A percentile compares a stretch with the other conserved stretches of the same genome.
phyloP scores from a whole-genome alignment of 495 filamentous ascomycete species.

The Penicillium pancosmium region DNA sequence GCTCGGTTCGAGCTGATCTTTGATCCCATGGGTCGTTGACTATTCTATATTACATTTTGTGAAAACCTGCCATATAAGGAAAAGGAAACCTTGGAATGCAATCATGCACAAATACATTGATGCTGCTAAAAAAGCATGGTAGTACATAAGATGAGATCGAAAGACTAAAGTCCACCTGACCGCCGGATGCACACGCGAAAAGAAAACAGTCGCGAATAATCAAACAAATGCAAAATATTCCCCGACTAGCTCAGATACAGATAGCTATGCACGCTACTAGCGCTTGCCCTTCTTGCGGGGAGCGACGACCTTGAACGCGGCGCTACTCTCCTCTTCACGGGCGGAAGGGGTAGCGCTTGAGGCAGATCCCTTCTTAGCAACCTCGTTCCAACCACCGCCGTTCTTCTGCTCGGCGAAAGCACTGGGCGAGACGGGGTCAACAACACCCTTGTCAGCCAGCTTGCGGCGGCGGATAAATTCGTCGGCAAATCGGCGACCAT shows the following conservation, averaged over 20 bases:
- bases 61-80: background rate
- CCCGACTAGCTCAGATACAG: background rate
- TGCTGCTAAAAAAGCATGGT: background rate
- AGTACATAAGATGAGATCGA: background rate
- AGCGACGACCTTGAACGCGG: slow-evolving; percentile 85
- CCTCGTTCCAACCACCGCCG: slow-evolving; percentile 89
- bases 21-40: too few relatives aligned
- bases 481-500: slow-evolving; percentile 88
- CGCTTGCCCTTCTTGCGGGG: slow-evolving; percentile 92
- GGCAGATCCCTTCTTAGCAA: slow-evolving; percentile 81
- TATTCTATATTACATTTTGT: background rate
- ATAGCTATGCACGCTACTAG: slow-evolving; percentile 35
- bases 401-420: slow-evolving; percentile 47
- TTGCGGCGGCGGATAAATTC: slow-evolving; percentile 93
- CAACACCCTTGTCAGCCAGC: slow-evolving; percentile 85
- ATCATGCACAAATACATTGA: background rate
- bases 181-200: background rate
- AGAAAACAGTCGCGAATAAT: background rate
- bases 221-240: background rate
- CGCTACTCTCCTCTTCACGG: slow-evolving; percentile 55
- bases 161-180: background rate
- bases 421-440: slow-evolving; percentile 54
- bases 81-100: background rate
- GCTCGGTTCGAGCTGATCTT: too few relatives aligned
- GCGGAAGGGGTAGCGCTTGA: slow-evolving; percentile 34